A percentile compares a stretch with the other conserved stretches of the same genome.
These are phyloP conservation scores for Sanghuangporus baumii DNA, from an alignment of 1,284 basidiomycete species.

Conservation along the genomic window DNA sequence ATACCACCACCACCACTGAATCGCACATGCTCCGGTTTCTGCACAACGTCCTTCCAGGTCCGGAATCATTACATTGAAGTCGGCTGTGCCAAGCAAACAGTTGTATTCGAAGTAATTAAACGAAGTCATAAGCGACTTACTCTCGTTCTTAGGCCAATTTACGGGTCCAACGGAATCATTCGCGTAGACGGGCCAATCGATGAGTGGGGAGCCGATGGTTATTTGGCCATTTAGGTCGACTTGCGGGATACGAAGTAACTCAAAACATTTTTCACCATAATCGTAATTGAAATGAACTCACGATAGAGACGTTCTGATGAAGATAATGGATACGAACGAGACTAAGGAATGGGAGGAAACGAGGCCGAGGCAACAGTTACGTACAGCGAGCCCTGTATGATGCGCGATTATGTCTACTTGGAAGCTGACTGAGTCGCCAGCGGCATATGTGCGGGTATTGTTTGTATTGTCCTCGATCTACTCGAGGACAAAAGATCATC, in stretches of 20 bases:
- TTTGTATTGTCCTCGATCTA: constrained; percentile 30
- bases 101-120: neutral
- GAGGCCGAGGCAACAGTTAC: constrained; percentile 7
- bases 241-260: constrained; percentile 20
- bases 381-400: constrained; percentile 33
- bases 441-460: constrained; percentile 26
- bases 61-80: constrained; percentile 33
- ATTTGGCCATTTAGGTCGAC: constrained; percentile 29
- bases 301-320: neutral
- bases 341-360: constrained; percentile 22
- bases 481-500: neutral
- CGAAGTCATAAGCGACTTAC: constrained; percentile 20
- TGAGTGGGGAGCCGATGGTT: constrained; percentile 30
- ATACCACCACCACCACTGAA: constrained; percentile 33
- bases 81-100: constrained; percentile 21
- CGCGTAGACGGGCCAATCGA: constrained; percentile 32
- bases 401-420: constrained; percentile 31
- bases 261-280: neutral
- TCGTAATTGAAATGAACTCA: neutral
- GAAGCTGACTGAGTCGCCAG: constrained; percentile 29
- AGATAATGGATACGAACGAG: constrained; percentile 21
- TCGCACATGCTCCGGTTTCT: constrained; percentile 29
- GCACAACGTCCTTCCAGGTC: constrained; percentile 28
- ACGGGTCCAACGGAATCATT: constrained; percentile 28
- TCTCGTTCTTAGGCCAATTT: constrained; percentile 32